Evolutionary conservation across 176 grass and related monocot species (phyloP), one percentile per base, ranked within the genome.

Genomic region (Poa annua): DNA sequence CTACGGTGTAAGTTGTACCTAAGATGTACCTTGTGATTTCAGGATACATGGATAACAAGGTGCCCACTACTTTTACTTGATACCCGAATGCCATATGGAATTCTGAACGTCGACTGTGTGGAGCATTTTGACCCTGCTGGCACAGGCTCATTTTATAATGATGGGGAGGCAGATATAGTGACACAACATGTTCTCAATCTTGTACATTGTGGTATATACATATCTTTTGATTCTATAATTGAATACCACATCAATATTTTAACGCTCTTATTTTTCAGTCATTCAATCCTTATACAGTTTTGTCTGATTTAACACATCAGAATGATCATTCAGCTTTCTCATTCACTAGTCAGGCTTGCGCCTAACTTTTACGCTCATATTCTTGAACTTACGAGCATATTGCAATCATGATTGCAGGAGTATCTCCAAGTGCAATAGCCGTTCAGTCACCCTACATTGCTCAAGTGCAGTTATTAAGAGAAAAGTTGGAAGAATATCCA

Each of bases 371-470:
- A 33, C 78, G n/a, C 20, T 90, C 42, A 21, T 41, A 75, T 79
- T 79, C 22, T 50, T 59, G 26, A 90, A 83, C 75, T 86, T 48
- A 90, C 39, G 21, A 39, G 67, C 16, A 66, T 29, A 41, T 50
- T 1, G 62, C 74, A 81, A 88, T 71, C 52, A 48, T 77, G 53
- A 62, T 55, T 86, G 50, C 89, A 95, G 96, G 96, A 77, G 92
- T 98, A 9, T 86, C 79, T 84, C 85, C 96, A 16, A 81, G 69
- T 45, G 89, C 56, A 65, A 92, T 98, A 77, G 96, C 45, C 8
- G 91, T 98, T 75, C 96, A 98, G 78, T 95, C 96, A 2, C 96
- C 96, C 11, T 95, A 98, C 70, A 95, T 98, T 87, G 96, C 96
- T 80, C 96, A 98, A 83, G 96, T 98, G 56, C 96, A 98, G 20